Conservation (phyloP, 805 yeast genomes). For the Zygosaccharomyces kombuchaensis region DNA sequence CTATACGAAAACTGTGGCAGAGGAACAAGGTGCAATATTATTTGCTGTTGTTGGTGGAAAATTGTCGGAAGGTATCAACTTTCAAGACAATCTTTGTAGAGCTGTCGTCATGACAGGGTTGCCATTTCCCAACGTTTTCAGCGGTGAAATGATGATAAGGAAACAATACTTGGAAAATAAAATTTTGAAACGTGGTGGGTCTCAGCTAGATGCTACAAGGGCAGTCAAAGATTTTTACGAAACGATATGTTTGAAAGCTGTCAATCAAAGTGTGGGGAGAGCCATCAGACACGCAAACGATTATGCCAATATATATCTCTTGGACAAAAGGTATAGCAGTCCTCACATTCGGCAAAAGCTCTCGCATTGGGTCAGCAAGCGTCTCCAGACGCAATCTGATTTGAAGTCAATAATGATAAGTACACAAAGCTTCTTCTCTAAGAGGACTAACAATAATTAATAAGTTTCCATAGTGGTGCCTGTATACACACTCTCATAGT, state of each 20-base stretch:
- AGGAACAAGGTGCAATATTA: constrained; percentile 55
- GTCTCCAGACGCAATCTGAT: constrained; percentile 27
- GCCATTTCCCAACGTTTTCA: constrained; percentile 81
- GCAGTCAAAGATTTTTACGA: constrained; percentile 63
- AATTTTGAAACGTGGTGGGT: constrained; percentile 46
- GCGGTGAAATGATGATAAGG: constrained; percentile 77
- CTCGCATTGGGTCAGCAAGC: constrained; percentile 68
- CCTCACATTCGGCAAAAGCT: constrained; percentile 51
- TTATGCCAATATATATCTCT: constrained; percentile 66
- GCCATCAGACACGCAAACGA: constrained; percentile 82
- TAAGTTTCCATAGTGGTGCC: constrained; percentile 24
- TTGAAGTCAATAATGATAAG: constrained; percentile 18
- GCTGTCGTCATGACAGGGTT: constrained; percentile 83
- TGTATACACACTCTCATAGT: constrained; percentile 27
- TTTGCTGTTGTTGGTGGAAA: constrained; percentile 90
- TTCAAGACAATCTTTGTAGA: constrained; percentile 81
- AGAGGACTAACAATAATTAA: not conserved
- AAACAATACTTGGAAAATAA: constrained; percentile 55
- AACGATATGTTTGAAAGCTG: constrained; percentile 83
- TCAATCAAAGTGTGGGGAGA: constrained; percentile 89
- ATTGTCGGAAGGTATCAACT: constrained; percentile 90
- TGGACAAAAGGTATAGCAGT: constrained; percentile 59
- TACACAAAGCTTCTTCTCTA: constrained; percentile 25
- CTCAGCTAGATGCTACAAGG: constrained; percentile 42
- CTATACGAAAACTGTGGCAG: constrained; percentile 44